Conservation (phyloP, 192 early-diverging fungal genomes). For the Podila minutissima region DNA sequence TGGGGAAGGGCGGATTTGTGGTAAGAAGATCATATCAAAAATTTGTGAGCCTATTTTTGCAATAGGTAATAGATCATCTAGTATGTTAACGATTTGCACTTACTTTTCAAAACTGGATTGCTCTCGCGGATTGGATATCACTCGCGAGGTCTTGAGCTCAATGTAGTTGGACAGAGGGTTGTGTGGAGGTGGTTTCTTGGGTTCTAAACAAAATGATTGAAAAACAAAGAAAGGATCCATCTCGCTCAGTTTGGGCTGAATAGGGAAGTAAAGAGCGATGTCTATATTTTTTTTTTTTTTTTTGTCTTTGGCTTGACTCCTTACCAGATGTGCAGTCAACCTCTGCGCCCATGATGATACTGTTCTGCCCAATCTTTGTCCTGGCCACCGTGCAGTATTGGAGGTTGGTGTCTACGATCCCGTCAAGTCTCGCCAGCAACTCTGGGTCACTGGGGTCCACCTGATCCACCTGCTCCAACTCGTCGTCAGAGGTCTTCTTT, state of each 20-base stretch:
- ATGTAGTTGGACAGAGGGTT: slow-evolving; percentile 75
- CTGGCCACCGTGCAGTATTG: slow-evolving; percentile 93
- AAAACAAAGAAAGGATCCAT: background rate
- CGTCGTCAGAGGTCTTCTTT: background rate
- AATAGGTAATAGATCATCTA: too few relatives aligned
- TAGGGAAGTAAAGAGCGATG: too few relatives aligned
- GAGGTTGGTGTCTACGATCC: slow-evolving; percentile 79
- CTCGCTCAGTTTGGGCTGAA: too few relatives aligned
- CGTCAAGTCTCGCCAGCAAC: slow-evolving; percentile 51
- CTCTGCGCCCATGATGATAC: slow-evolving; percentile 89
- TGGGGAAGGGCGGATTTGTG: too few relatives aligned
- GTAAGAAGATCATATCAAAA: background rate
- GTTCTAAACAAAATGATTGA: slow-evolving; percentile 35
- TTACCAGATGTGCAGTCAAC: slow-evolving; percentile 85
- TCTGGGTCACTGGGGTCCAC: slow-evolving; percentile 51
- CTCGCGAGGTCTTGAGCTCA: slow-evolving; percentile 84
- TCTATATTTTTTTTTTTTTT: too few relatives aligned
- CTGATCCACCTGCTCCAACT: slow-evolving; percentile 3
- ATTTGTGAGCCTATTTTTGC: slow-evolving; percentile 1
- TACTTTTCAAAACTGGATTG: slow-evolving; percentile 71
- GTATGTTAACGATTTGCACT: background rate
- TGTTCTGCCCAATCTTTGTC: slow-evolving; percentile 74
- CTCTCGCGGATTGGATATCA: slow-evolving; percentile 61
- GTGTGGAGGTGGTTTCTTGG: slow-evolving; percentile 42
- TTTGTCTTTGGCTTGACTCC: background rate